Conservation (phyloP, 495 filamentous ascomycete genomes). For the Neurospora cerealis region DNA sequence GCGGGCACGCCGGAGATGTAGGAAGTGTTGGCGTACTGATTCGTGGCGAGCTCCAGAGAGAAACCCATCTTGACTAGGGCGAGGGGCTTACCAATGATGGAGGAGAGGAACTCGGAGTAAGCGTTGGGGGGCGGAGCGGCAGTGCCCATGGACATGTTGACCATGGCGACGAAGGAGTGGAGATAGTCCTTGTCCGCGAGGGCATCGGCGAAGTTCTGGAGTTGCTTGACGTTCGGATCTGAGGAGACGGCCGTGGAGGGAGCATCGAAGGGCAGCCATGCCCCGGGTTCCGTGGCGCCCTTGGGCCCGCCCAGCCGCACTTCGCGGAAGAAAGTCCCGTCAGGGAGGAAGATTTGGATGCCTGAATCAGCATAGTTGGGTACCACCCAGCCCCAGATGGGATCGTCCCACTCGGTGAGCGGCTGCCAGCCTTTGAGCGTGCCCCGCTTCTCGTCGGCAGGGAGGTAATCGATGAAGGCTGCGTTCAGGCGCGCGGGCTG, state of each 20-base stretch:
- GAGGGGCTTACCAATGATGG: slow-evolving; percentile 36
- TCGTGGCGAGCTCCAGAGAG: slow-evolving; percentile 33
- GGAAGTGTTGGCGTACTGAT: background rate
- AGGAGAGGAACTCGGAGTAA: slow-evolving; percentile 26
- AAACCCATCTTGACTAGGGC: slow-evolving; percentile 37
- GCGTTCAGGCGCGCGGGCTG: slow-evolving; percentile 36
- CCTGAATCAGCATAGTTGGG: slow-evolving; percentile 39
- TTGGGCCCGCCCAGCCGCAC: slow-evolving; percentile 26
- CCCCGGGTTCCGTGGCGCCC: slow-evolving; percentile 2
- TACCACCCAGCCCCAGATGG: slow-evolving; percentile 47
- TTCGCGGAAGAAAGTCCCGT: slow-evolving; percentile 44
- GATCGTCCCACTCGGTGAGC: slow-evolving; percentile 34
- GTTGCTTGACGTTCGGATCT: too few species aligned
- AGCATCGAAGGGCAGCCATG: slow-evolving; percentile 29
- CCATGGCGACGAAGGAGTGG: slow-evolving; percentile 25
- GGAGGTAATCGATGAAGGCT: slow-evolving; percentile 9
- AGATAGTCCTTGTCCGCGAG: slow-evolving; percentile 20
- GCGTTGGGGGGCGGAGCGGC: slow-evolving; percentile 19
- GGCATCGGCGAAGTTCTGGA: too few species aligned
- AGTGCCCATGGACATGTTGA: slow-evolving; percentile 15
- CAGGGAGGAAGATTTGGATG: slow-evolving; percentile 38
- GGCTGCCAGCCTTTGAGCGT: slow-evolving; percentile 11
- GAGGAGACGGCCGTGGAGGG: background rate
- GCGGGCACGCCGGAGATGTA: background rate
- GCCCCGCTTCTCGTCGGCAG: background rate